phyloP scores from a whole-genome alignment of 306 rosid genomes.

The Lagenaria siceraria region DNA sequence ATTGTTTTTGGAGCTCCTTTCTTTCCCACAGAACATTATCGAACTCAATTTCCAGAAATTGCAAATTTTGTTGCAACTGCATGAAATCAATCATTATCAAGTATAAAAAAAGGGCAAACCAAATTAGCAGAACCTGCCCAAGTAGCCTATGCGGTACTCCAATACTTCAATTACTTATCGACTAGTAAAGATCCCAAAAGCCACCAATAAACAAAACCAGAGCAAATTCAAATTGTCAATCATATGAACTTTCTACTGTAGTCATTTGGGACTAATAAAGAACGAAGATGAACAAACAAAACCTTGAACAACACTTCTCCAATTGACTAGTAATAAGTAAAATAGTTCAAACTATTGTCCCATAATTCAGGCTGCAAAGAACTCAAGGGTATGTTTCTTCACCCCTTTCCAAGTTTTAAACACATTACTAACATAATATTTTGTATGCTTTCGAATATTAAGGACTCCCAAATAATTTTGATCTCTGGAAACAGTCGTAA shows the following conservation, averaged over 20 bases:
- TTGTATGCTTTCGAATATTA: not conserved
- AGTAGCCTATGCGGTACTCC: not conserved
- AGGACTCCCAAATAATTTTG: not conserved
- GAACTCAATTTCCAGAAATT: slow-evolving; percentile 35
- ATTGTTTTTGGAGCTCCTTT: slow-evolving; percentile 36
- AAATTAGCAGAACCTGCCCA: not conserved
- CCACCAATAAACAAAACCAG: not conserved
- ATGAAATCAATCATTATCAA: not conserved
- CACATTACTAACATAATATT: not conserved
- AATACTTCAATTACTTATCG: not conserved
- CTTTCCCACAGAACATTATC: slow-evolving; percentile 43
- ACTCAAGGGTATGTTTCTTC: not conserved
- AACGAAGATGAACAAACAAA: not conserved
- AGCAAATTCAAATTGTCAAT: not conserved
- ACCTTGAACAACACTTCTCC: not conserved
- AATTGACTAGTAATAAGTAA: not conserved
- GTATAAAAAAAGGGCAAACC: not conserved
- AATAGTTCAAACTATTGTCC: not conserved
- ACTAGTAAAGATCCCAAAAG: not conserved
- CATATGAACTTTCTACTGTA: not conserved
- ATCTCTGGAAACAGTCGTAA: not conserved
- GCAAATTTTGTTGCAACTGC: slow-evolving; percentile 49
- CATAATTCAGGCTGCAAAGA: not conserved
- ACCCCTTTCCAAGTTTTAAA: not conserved
- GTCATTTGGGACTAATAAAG: not conserved